Evolutionary conservation across 176 grass and related monocot genomes (phyloP).

Genomic region (Dactylis glomerata): DNA sequence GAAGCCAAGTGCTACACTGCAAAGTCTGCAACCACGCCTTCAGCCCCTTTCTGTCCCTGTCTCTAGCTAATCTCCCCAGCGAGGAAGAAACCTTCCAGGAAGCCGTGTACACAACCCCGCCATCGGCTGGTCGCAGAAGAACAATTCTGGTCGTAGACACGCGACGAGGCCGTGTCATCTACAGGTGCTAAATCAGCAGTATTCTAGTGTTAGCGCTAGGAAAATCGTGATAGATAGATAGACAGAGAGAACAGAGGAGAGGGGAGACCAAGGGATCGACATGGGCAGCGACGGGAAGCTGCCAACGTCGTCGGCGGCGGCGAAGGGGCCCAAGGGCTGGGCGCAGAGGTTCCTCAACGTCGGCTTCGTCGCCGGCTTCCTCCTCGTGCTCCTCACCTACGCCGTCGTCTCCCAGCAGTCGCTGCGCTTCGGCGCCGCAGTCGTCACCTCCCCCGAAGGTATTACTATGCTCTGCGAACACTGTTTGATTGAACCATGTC

Average conservation of each 20-base stretch:
- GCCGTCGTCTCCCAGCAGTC: constrained; percentile 49
- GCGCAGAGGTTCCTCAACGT: constrained; percentile 39
- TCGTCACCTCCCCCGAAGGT: constrained; percentile 15
- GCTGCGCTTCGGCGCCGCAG: background rate
- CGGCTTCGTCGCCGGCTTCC: constrained; percentile 54
- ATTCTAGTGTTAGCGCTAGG: background rate
- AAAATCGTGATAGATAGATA: background rate
- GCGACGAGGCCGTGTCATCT: background rate
- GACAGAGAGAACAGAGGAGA: background rate
- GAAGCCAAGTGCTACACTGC: background rate
- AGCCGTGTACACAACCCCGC: background rate
- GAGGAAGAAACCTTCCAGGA: background rate
- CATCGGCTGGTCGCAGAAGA: background rate
- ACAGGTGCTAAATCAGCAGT: background rate
- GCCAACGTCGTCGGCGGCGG: background rate
- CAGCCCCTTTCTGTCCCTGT: background rate
- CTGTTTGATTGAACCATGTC: too few species aligned
- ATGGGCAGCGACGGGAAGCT: constrained; percentile 41
- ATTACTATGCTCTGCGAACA: too few species aligned
- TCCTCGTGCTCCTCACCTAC: constrained; percentile 70
- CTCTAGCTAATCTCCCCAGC: background rate
- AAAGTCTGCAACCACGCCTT: background rate
- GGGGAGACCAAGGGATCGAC: background rate
- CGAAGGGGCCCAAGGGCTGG: constrained; percentile 17
- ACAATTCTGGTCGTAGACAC: background rate